Evolutionary conservation across 495 filamentous ascomycete genomes (phyloP), one percentile per base, ranked within the genome.

Genomic region (Penicillium coffeae): DNA sequence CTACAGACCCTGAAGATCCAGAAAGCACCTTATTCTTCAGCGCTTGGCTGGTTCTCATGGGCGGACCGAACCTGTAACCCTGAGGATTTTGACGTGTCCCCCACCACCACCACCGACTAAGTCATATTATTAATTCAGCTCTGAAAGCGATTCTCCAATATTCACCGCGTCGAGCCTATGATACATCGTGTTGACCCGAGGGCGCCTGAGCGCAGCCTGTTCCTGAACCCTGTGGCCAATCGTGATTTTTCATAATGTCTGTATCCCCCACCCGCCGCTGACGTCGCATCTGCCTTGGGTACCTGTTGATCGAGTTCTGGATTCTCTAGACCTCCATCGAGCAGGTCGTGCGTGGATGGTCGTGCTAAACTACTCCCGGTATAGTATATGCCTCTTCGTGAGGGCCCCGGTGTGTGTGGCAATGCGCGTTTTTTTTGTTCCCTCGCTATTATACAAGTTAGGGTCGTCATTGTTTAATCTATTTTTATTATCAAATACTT

Each of bases 231-330:
- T n/a, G n/a, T n/a, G n/a, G 21, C 8, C 38, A 40, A 4, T 20
- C 18, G 3, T 3, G n/a, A 39, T 40, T 40, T 20, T 40, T 40
- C 38, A 40, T 20, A 7, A 33, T 42, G n/a, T 30, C 37, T 36
- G 14, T 15, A n/a, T 40, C 36, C 30, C 7, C 42, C 36, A 9
- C 37, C 27, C 40, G 54, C 57, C 57, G 59, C 54, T 66, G 58
- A 62, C 58, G 58, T 62, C 21, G 51, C 48, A n/a, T 37, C 38
- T 12, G 20, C 36, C 37, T 57, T 42, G 44, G 49, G 47, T 50
- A 56, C 54, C 54, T 60, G 58, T 48, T 51, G 54, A 57, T 52
- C 58, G 13, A 19, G 58, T 51, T 52, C 58, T 57, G 50, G 57
- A 57, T 27, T 52, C 22, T 13, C 34, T 38, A 8, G 25, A 8